Base-by-base conservation (phyloP, 2,329 filamentous ascomycete genomes). In the Tolypocladium tropicale region DNA sequence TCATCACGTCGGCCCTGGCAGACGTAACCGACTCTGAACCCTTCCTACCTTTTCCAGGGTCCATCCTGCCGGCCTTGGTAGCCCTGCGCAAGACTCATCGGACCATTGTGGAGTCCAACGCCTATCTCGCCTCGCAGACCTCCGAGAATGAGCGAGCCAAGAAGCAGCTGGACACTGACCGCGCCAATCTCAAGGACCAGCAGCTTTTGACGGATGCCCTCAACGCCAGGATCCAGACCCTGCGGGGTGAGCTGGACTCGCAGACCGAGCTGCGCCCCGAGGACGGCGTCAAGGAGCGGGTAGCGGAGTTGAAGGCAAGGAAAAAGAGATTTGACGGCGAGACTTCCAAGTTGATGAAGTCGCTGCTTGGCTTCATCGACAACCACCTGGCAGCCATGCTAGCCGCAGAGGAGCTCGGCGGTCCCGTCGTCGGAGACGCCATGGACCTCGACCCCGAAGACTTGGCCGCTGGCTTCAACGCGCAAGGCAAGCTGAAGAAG, bases 361-460 rank as follows among this genome's bases (percentile, higher is more conserved):
- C 81, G 0, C 77, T 95, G 55, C 81, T 86, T 60, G 74, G 73
- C 18, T 95, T 95, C 65, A 85, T 93, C 56, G 82, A 89, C 59
- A 74, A 82, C 48, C 79, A 83, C 43, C 77, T 95, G 1, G 87
- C 88, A 1, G 72, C 81, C 3, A 88, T 93, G 83, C 76, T 95
- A 48, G 90, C 89, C 7, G 88, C 89, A 1, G 90, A 95, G 72
- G 88, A 91, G 65, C 77, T 92, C 1, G 90, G 90, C 9, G 90
- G 90, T 0, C 90, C 90, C 0, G 86, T 91, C 12, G 89, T 92
- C 1, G 89, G 90, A 4, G 86, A 90, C 61, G 76, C 86, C 62
- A 77, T 87, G 65, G 83, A 88, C 68, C 65, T 88, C 25, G 72
- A 84, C 75, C 63, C 79, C 10, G 79, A 86, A 49, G 80, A 80